Evolutionary conservation across 495 filamentous ascomycete genomes (phyloP), one percentile per base, ranked within the genome.

Genomic region (Penicillium dipodomyicola): DNA sequence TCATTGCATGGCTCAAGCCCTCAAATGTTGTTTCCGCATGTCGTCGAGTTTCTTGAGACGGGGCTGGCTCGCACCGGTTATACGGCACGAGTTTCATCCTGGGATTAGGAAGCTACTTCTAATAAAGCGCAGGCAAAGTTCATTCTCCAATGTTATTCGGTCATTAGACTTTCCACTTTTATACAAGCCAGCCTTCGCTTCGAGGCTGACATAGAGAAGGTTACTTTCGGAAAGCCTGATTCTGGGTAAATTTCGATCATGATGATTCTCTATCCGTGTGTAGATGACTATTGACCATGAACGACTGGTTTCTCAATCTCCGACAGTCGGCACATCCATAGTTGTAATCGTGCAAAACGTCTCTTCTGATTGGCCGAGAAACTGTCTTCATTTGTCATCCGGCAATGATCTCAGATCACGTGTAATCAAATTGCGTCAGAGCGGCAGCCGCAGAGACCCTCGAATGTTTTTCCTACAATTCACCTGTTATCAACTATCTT

Each of bases 401-500:
- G 9, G 8, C 32, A 11, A 52, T 52, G 57, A 22, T 42, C 52
- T n/a, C 35, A 7, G 20, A 49, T 67, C 71, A 76, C 71, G 64
- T 74, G 73, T 8, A 14, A 11, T 48, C 41, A 40, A 54, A 76
- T 74, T 76, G 73, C 71, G 71, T 74, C 73, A 76, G 68, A 73
- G 63, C 56, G 61, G 52, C 17, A 30, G 37, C 57, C 57, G 40
- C 49, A 35, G 22, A 37, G 32, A 47, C 55, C 56, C 55, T 62
- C 55, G 14, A 25, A n/a, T 51, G 46, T 33, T 57, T 57, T 20
- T 48, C 20, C 17, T 48, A 32, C 27, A 19, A 48, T 55, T 25
- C 35, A 50, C 39, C 49, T 61, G 52, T 22, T 49, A 17, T 42
- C 56, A 56, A 46, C 57, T 40, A 56, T 29, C 43, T 29, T 30